phyloP scores from a whole-genome alignment of 345 rosid genomes.

The Leavenworthia alabamica region DNA sequence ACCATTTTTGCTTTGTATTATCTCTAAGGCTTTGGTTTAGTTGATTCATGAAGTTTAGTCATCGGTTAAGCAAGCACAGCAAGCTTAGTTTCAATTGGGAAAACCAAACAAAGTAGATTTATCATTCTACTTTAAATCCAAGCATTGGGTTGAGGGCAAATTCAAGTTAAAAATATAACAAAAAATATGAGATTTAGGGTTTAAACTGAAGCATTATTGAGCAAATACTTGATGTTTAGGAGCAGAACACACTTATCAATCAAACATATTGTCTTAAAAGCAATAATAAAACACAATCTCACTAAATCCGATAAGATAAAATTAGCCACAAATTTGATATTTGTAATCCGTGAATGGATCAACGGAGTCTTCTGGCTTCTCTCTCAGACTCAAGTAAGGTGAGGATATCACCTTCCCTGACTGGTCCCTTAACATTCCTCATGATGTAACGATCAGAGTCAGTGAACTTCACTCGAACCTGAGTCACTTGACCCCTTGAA shows the following conservation, averaged over 20 bases:
- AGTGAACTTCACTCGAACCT: too few relatives aligned
- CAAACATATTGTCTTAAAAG: too few relatives aligned
- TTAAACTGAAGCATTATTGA: not conserved
- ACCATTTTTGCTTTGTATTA: not conserved
- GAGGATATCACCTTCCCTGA: slow-evolving; percentile 33
- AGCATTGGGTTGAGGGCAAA: too few relatives aligned
- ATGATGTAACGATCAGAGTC: too few relatives aligned
- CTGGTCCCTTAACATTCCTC: slow-evolving; percentile 28
- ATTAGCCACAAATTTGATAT: too few relatives aligned
- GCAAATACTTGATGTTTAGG: not conserved
- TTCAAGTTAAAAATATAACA: not conserved
- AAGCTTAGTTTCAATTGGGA: not conserved
- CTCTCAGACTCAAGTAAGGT: slow-evolving; percentile 39
- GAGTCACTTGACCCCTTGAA: too few relatives aligned
- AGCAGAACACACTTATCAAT: too few relatives aligned
- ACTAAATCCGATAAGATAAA: too few relatives aligned
- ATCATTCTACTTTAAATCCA: not conserved
- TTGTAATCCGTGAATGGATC: too few relatives aligned
- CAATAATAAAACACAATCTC: too few relatives aligned
- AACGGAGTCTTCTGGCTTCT: slow-evolving; percentile 37
- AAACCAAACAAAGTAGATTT: not conserved
- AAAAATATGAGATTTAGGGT: not conserved
- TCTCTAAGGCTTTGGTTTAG: not conserved
- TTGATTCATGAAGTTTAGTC: not conserved
- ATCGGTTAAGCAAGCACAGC: not conserved